Evolutionary conservation across 2,329 filamentous ascomycete genomes (phyloP), one percentile per base, ranked within the genome.

Genomic region (Fusarium dlaminii): DNA sequence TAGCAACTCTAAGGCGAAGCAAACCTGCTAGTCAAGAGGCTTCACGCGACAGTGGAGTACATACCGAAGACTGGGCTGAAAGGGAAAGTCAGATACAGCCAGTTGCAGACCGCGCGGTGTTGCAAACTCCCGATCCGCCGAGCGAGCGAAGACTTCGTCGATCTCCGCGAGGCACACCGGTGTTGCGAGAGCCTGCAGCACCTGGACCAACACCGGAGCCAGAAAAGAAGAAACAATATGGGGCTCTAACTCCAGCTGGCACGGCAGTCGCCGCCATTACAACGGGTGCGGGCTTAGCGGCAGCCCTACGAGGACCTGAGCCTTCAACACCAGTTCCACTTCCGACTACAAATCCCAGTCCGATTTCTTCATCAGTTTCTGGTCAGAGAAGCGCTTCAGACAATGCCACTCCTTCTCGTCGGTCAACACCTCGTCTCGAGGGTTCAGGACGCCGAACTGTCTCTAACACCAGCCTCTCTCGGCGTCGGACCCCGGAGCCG

Each of bases 41-140:
- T 36, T 81, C 83, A 55, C 85, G 87, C 48, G 89, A 91, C 75
- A 91, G 89, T 79, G 89, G 87, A 32, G 86, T 90, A 36, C 87
- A 90, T 73, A 82, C 89, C 48, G 85, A 84, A 29, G 87, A 89
- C 45, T 84, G 82, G 82, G 72, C 78, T n/a, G 85, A 85, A 39
- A 49, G 68, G 18, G 64, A 69, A 27, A 49, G 56, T 75, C 68
- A 76, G 74, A 66, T 63, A 73, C 70, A 76, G 74, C 66, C 63
- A 72, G 61, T 46, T 62, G 63, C 49, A 39, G 76, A 78, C 42
- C 73, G 61, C 13, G 57, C 68, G n/a, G 63, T 68, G 60, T 48
- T 78, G 62, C 73, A 77, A 49, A 80, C 79, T 39, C 79, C 81
- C 34, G 79, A 82, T 63, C 71, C 77, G 63, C 45, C 69, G 51